Evolutionary conservation across 768 basidiomycete species (phyloP).

Genomic region (Boletus bicolor): DNA sequence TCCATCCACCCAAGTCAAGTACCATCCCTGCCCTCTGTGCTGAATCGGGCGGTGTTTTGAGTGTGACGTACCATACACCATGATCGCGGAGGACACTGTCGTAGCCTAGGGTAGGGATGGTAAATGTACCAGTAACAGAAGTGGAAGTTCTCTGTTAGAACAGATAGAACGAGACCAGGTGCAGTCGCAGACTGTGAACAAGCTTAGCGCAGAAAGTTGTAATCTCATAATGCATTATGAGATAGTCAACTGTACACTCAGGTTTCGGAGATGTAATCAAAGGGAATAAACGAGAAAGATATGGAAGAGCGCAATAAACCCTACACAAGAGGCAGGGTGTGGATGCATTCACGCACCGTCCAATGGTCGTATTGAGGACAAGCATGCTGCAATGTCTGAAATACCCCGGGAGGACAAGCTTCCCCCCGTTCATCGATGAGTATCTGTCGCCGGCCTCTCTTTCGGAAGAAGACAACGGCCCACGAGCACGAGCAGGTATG

Average conservation of each 20-base stretch:
- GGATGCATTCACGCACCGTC: no score
- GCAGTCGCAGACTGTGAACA: neutral
- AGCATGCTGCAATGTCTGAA: no score
- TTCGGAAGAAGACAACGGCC: neutral
- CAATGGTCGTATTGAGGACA: no score
- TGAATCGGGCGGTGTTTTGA: slow-evolving; percentile 48
- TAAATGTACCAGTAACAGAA: neutral
- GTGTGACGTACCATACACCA: slow-evolving; percentile 79
- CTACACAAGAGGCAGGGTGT: no score
- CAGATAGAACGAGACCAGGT: neutral
- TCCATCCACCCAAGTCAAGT: slow-evolving; percentile 48
- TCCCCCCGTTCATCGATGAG: no score
- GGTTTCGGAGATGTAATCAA: no score
- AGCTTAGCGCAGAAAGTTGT: neutral
- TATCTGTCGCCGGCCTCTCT: neutral
- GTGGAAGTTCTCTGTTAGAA: neutral
- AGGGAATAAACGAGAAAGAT: no score
- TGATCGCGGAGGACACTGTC: slow-evolving; percentile 72
- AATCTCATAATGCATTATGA: no score
- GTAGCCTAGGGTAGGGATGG: slow-evolving; percentile 15
- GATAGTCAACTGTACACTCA: no score
- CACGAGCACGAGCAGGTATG: neutral
- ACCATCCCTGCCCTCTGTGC: slow-evolving; percentile 70
- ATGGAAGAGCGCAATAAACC: no score
- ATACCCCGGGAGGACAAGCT: no score